Conservation (phyloP, 345 rosid species). For the Jatropha curcas region DNA sequence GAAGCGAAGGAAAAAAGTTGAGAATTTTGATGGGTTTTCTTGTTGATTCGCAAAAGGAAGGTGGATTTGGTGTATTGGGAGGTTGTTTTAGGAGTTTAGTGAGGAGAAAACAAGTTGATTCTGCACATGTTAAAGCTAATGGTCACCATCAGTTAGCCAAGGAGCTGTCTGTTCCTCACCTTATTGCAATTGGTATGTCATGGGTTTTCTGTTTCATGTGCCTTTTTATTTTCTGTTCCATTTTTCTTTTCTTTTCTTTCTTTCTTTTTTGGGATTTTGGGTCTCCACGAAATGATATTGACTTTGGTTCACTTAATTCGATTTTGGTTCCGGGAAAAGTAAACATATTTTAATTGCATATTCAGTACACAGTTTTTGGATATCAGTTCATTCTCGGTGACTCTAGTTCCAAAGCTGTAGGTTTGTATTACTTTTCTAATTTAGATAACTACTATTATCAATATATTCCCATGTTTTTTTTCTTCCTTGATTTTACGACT, state of each 20-base stretch:
- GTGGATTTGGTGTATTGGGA: slow-evolving; percentile 18
- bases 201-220: neutral
- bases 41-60: slow-evolving; percentile 23
- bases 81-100: slow-evolving; percentile 28
- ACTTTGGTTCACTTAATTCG: neutral
- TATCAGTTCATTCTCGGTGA: neutral
- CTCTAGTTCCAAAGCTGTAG: neutral
- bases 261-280: neutral
- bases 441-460: no score
- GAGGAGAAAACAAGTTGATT: slow-evolving; percentile 40
- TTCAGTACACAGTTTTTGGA: no score
- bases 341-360: no score
- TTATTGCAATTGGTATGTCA: slow-evolving; percentile 30
- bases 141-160: slow-evolving; percentile 30
- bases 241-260: no score
- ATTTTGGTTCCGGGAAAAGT: neutral
- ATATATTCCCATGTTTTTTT: no score
- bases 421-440: neutral
- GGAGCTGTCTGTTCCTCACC: slow-evolving; percentile 33
- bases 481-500: neutral
- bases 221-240: no score
- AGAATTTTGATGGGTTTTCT: slow-evolving; percentile 27
- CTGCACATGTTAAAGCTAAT: slow-evolving; percentile 21
- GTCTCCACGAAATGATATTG: neutral
- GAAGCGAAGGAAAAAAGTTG: neutral